Conservation (phyloP, 192 early-diverging fungal species). For the Dissophora globulifera region DNA sequence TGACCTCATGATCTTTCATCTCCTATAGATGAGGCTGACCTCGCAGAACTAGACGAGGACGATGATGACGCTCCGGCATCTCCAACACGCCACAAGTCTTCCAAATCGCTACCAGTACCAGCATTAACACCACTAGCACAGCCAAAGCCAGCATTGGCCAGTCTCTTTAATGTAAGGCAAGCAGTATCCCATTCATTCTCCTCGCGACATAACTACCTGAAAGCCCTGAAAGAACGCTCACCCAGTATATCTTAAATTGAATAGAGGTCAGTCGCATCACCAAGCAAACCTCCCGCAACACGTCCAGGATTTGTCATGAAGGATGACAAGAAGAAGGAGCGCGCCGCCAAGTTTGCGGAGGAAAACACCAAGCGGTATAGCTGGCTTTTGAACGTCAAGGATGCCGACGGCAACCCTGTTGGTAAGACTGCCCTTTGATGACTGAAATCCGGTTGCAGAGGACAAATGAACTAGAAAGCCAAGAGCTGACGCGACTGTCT, state of each 20-base stretch:
- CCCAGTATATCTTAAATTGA: neutral
- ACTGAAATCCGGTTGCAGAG: too few relatives aligned
- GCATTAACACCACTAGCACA: neutral
- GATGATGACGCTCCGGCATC: slow-evolving; percentile 28
- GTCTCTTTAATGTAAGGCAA: slow-evolving; percentile 26
- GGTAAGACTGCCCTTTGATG: slow-evolving; percentile 48
- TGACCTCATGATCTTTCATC: too few relatives aligned
- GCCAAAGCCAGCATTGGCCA: slow-evolving; percentile 1
- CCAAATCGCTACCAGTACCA: neutral
- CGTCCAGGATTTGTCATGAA: slow-evolving; percentile 34
- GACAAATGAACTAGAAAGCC: too few relatives aligned
- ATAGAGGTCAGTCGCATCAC: slow-evolving; percentile 7
- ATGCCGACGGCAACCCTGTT: slow-evolving; percentile 74
- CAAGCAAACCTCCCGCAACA: slow-evolving; percentile 3
- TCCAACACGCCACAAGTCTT: neutral
- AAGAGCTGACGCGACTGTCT: too few relatives aligned
- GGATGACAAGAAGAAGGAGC: slow-evolving; percentile 58
- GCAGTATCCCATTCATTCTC: too few relatives aligned
- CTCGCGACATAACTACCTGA: too few relatives aligned
- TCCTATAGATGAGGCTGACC: slow-evolving; percentile 14
- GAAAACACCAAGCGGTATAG: slow-evolving; percentile 85
- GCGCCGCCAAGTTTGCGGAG: slow-evolving; percentile 81
- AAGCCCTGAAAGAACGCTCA: too few relatives aligned
- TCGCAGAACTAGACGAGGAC: too few relatives aligned
- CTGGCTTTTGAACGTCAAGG: slow-evolving; percentile 88